Evolutionary conservation across 2,329 filamentous ascomycete species (phyloP).

Genomic region (Fusarium temperatum): DNA sequence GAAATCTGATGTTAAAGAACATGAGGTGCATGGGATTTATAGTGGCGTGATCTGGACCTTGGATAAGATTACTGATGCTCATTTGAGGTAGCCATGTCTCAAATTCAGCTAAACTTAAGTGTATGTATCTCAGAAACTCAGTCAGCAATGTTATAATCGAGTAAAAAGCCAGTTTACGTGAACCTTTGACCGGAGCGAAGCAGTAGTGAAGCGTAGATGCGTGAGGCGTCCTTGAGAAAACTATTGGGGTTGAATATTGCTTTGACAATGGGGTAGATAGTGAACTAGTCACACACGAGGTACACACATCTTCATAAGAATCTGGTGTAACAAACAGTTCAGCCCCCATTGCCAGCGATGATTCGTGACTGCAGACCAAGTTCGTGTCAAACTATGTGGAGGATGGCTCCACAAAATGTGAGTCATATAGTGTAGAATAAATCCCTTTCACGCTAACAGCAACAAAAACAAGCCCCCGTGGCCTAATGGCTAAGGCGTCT

Average conservation of each 20-base stretch:
- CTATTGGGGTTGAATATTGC: constrained; percentile 68
- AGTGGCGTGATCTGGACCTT: not conserved
- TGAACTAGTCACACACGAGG: not conserved
- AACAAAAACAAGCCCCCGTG: not conserved
- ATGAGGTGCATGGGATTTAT: not conserved
- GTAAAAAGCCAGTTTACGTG: not conserved
- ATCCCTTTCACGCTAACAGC: accelerated
- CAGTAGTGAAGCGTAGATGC: constrained; percentile 67
- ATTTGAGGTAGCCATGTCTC: not conserved
- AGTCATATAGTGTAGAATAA: not conserved
- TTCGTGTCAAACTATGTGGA: not conserved
- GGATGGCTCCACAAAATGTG: not conserved
- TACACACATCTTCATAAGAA: not conserved
- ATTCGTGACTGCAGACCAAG: not conserved
- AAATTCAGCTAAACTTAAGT: too few species aligned
- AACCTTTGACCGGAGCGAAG: not conserved
- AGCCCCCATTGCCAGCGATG: not conserved
- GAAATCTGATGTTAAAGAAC: not conserved
- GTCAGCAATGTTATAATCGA: not conserved
- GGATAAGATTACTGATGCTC: not conserved
- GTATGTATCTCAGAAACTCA: not conserved
- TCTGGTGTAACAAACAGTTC: not conserved
- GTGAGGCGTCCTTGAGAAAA: constrained; percentile 84
- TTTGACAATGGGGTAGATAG: constrained; percentile 10
- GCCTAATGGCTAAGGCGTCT: not conserved